These are phyloP conservation scores for Alternaria solani DNA, from an alignment of 2,329 filamentous ascomycete species.

Conservation along the genomic window DNA sequence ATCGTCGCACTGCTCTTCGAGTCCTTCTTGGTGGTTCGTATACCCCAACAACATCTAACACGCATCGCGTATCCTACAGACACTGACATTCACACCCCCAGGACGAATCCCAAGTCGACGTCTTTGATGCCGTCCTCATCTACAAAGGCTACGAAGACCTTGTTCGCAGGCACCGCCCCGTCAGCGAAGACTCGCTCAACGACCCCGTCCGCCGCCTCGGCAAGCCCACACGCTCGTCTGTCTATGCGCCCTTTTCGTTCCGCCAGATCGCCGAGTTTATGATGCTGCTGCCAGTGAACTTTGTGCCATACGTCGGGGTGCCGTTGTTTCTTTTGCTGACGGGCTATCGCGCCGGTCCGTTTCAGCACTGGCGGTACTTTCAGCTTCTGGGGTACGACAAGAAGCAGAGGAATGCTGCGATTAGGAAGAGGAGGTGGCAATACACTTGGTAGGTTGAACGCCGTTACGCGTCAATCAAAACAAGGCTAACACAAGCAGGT, in stretches of 20 bases:
- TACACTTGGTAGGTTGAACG: conserved; percentile 73
- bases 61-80: neutral
- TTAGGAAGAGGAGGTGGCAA: conserved; percentile 74
- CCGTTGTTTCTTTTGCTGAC: conserved; percentile 88
- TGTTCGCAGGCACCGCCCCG: conserved; percentile 59
- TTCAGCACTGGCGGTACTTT: conserved; percentile 92
- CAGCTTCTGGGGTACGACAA: conserved; percentile 77
- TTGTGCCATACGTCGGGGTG: conserved; percentile 83
- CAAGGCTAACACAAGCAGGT: conserved; percentile 57
- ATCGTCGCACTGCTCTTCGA: conserved; percentile 67
- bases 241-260: conserved; percentile 88
- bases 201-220: conserved; percentile 82
- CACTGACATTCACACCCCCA: conserved; percentile 9
- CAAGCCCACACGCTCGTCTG: conserved; percentile 76
- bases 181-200: conserved; percentile 69
- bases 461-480: neutral
- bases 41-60: neutral
- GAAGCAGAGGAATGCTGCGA: conserved; percentile 75
- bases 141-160: conserved; percentile 72
- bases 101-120: conserved; percentile 78
- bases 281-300: conserved; percentile 73
- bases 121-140: conserved; percentile 81
- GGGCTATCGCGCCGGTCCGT: conserved; percentile 83
- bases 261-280: conserved; percentile 90
- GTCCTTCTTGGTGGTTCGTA: conserved; percentile 56